Conservation (phyloP, 345 rosid genomes). For the Eucalyptus brandiana region DNA sequence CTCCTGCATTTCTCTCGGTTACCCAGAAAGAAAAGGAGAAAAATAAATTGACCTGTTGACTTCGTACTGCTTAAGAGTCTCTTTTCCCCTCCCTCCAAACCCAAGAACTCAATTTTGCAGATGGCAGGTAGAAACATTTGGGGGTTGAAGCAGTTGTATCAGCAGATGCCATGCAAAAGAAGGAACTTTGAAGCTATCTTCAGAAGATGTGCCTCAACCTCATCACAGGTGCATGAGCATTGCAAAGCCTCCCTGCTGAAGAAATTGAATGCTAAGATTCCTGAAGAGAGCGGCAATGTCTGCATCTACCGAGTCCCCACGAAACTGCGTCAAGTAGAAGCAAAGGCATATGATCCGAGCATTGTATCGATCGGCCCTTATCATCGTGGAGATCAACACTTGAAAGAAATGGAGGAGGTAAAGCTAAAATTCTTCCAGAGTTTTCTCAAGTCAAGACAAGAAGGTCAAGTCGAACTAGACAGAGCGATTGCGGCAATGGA, state of each 20-base stretch:
- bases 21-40: neutral
- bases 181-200: neutral
- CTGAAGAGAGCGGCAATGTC: neutral
- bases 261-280: neutral
- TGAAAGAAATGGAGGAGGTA: conserved; percentile 1
- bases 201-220: neutral
- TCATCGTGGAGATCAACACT: neutral
- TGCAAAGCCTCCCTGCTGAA: neutral
- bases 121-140: neutral
- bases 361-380: conserved; percentile 16
- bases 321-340: neutral
- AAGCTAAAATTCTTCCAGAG: conserved; percentile 3
- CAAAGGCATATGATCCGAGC: conserved; percentile 6
- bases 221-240: neutral
- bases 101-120: neutral
- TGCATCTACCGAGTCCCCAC: conserved; percentile 13
- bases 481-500: neutral
- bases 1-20: neutral
- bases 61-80: neutral
- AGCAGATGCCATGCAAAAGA: too few species aligned
- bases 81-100: neutral
- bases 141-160: neutral
- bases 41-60: neutral
- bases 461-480: neutral
- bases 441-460: neutral